These are phyloP conservation scores for Tuber calosporum DNA, from an alignment of 495 filamentous ascomycete genomes.

Conservation along the genomic window DNA sequence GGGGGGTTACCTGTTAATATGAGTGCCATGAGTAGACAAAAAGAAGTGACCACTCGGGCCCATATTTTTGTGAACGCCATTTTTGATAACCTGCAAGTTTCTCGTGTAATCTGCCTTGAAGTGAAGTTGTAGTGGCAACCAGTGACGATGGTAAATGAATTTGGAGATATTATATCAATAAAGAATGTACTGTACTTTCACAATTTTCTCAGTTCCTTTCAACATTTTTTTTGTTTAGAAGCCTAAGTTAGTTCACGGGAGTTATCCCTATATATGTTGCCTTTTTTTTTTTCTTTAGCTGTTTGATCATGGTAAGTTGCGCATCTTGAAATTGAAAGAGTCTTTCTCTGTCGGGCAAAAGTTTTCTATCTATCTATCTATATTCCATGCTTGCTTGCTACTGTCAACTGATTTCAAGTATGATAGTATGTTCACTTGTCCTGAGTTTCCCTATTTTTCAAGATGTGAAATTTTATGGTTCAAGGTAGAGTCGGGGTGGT, in stretches of 20 bases:
- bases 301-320: not conserved
- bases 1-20: conserved; percentile 24
- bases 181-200: not conserved
- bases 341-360: not conserved
- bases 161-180: not conserved
- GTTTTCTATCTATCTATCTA: not conserved
- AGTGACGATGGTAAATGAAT: not conserved
- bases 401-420: not conserved
- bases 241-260: not conserved
- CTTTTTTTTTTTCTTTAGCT: not conserved
- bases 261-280: not conserved
- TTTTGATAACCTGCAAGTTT: not conserved
- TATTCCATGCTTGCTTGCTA: not conserved
- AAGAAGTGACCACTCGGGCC: conserved; percentile 16
- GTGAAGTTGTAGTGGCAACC: not conserved
- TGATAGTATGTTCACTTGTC: not conserved
- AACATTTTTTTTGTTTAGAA: not conserved
- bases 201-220: not conserved
- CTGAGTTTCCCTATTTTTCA: not conserved
- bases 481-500: not conserved
- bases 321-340: not conserved
- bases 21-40: conserved; percentile 24
- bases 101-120: not conserved
- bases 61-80: conserved; percentile 13
- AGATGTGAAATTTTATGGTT: not conserved